These are phyloP conservation scores for Austroboletus novae-zelandiae DNA, from an alignment of 1,284 basidiomycete species.

Conservation along the genomic window DNA sequence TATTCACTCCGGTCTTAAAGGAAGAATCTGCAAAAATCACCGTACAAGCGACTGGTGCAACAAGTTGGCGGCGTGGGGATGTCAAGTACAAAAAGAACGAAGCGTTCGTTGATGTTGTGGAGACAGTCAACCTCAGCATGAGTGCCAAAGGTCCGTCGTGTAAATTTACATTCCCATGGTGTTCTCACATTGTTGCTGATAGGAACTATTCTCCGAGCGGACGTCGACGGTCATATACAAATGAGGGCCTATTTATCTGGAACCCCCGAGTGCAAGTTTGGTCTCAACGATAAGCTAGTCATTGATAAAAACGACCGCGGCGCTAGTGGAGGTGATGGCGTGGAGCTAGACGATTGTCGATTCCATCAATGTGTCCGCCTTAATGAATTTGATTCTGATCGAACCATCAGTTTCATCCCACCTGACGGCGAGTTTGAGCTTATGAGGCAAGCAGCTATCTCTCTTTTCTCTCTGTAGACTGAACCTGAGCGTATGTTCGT, in stretches of 20 bases:
- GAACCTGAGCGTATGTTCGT: slow-evolving; percentile 2
- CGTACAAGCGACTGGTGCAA: slow-evolving; percentile 91
- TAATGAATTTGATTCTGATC: slow-evolving; percentile 89
- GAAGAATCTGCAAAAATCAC: slow-evolving; percentile 98
- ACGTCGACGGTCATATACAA: slow-evolving; percentile 96
- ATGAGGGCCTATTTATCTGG: slow-evolving; percentile 98
- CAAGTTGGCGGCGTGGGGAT: slow-evolving; percentile 90
- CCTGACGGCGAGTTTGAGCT: slow-evolving; percentile 99
- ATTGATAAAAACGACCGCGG: slow-evolving; percentile 83
- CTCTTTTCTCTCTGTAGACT: neutral
- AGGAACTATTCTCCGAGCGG: slow-evolving; percentile 92
- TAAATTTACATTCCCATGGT: neutral
- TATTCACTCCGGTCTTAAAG: slow-evolving; percentile 39
- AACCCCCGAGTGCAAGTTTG: slow-evolving; percentile 97
- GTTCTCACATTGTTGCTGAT: slow-evolving; percentile 2
- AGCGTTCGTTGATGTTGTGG: slow-evolving; percentile 96
- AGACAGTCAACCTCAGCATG: slow-evolving; percentile 96
- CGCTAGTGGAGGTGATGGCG: slow-evolving; percentile 63
- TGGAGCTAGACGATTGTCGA: slow-evolving; percentile 95
- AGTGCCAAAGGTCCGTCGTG: slow-evolving; percentile 78
- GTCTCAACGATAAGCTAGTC: slow-evolving; percentile 96
- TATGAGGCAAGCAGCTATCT: slow-evolving; percentile 66
- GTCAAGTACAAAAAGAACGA: slow-evolving; percentile 99
- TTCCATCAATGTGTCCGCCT: slow-evolving; percentile 99
- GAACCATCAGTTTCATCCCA: slow-evolving; percentile 95